Percentiles rank a stretch among this genome's conserved stretches.
Evolutionary conservation across 2,329 filamentous ascomycete species (phyloP).

Genomic region (Talaromyces funiculosus): DNA sequence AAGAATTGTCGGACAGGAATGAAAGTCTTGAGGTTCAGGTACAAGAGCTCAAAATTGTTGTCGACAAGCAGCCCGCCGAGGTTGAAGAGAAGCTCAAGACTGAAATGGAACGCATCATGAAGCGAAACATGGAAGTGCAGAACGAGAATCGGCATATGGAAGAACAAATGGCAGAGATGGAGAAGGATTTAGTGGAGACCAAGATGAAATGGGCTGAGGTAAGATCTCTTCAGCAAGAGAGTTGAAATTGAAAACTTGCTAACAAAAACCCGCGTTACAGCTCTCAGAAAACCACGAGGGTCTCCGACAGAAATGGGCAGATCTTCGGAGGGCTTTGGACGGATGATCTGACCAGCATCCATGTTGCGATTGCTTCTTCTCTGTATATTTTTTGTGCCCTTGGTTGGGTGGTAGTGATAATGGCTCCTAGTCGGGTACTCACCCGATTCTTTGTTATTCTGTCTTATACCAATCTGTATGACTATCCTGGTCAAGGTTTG

Average conservation of each 20-base stretch:
- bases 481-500: not conserved
- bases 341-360: constrained; percentile 17
- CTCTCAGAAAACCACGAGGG: constrained; percentile 65
- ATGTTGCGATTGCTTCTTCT: constrained; percentile 5
- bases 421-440: not conserved
- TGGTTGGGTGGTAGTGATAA: not conserved
- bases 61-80: constrained; percentile 83
- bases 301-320: constrained; percentile 70
- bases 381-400: constrained; percentile 11
- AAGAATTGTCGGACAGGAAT: constrained; percentile 81
- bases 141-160: constrained; percentile 85
- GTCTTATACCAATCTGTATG: constrained; percentile 13
- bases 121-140: constrained; percentile 86
- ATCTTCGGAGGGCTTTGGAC: constrained; percentile 56
- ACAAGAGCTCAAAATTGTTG: constrained; percentile 74
- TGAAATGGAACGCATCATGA: constrained; percentile 89
- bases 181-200: constrained; percentile 83
- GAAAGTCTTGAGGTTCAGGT: constrained; percentile 83
- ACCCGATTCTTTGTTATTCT: not conserved
- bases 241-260: constrained; percentile 13
- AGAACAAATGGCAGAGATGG: constrained; percentile 85
- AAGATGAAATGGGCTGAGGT: constrained; percentile 97
- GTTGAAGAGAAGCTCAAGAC: constrained; percentile 74
- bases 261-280: constrained; percentile 38
- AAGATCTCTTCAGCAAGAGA: constrained; percentile 33